Evolutionary conservation across 805 yeast species (phyloP), one percentile per base, ranked within the genome.

Genomic region (Brettanomyces nanus): DNA sequence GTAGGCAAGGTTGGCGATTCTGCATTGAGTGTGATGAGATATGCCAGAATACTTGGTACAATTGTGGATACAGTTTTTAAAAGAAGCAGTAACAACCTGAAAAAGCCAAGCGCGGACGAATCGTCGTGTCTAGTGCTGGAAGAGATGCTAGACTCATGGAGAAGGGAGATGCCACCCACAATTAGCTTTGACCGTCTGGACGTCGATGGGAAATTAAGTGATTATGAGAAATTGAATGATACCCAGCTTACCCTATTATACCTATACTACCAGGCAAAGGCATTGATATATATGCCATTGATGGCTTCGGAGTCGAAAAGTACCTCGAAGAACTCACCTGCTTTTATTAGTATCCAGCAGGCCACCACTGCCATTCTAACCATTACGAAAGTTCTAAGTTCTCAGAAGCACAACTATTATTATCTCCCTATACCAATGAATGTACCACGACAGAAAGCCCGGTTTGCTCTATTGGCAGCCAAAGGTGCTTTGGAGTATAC

Each of bases 401-500:
- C 70, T 1, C 49, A 66, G 13, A 61, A 68, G n/a, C 51, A 59
- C 39, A 42, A 47, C 36, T 63, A 54, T 40, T 59, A 61, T 36
- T 63, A 73, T 31, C 52, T 80, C 7, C 82, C 89, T 0, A 54
- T 81, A 10, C 89, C 92, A 0, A 54, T 79, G 33, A 80, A 79
- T 45, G 58, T 75, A 7, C 64, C 82, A 0, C 58, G 86, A 43
- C 75, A 79, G 43, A 75, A 73, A 48, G 76, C 84, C 3, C 62
- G 86, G 34, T 69, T 79, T 45, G 67, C 82, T 0, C 61, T 83
- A 22, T 49, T 81, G 33, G 81, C 80, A 20, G 85, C 87, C 0
- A 75, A 75, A 45, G 87, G 94, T 13, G 75, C 86, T 1, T 63
- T 87, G 39, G 95, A 86, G 45, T 85, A 84, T 53, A 77, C 85